A percentile compares a stretch with the other conserved stretches of the same genome.
These are phyloP conservation scores for Porcisia hertigi DNA, from an alignment of 208 protist species.

Conservation along the genomic window DNA sequence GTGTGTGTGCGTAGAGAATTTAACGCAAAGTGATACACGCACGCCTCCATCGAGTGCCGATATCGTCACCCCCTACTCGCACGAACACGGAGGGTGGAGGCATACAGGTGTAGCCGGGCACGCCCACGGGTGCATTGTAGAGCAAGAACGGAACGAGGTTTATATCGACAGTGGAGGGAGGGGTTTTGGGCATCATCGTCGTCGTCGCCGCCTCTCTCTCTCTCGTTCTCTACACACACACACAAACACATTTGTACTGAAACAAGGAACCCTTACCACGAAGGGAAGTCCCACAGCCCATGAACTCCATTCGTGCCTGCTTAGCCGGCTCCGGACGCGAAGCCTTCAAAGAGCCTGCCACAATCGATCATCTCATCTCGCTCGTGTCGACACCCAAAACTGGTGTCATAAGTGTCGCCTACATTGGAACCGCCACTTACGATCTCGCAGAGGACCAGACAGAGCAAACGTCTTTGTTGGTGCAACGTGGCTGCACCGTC, in stretches of 20 bases:
- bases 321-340: slow-evolving; percentile 67
- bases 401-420: slow-evolving; percentile 55
- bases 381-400: slow-evolving; percentile 39
- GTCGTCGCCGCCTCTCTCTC: background rate
- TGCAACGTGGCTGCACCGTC: slow-evolving; percentile 57
- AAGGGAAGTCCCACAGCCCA: background rate
- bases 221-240: background rate
- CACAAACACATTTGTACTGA: background rate
- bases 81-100: too few relatives aligned
- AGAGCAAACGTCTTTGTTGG: slow-evolving; percentile 50
- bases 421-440: slow-evolving; percentile 90
- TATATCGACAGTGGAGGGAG: too few relatives aligned
- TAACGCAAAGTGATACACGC: too few relatives aligned
- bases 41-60: too few relatives aligned
- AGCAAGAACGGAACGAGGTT: too few relatives aligned
- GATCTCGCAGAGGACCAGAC: slow-evolving; percentile 55
- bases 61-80: too few relatives aligned
- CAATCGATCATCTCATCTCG: slow-evolving; percentile 62
- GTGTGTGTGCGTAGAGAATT: too few relatives aligned
- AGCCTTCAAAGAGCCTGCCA: slow-evolving; percentile 43
- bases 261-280: background rate
- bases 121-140: too few relatives aligned
- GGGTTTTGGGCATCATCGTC: too few relatives aligned
- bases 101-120: too few relatives aligned
- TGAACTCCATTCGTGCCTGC: slow-evolving; percentile 60